These are phyloP conservation scores for Aquanectria penicillioides DNA, from an alignment of 2,329 filamentous ascomycete genomes.

Conservation along the genomic window DNA sequence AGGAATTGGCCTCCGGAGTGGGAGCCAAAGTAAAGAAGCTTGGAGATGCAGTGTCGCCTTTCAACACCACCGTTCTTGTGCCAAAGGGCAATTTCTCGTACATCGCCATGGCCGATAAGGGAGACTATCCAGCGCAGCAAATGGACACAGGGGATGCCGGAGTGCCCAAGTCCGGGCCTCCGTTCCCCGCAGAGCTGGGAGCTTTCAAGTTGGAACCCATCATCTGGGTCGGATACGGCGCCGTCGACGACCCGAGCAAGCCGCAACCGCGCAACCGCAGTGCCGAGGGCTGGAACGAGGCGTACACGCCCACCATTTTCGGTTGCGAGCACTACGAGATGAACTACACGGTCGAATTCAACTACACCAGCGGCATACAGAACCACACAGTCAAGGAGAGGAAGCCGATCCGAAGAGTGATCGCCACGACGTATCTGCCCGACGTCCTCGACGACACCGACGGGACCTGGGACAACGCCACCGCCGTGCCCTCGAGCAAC, in stretches of 20 bases:
- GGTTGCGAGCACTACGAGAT: slow-evolving; percentile 39
- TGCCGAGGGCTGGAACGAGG: slow-evolving; percentile 30
- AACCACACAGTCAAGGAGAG: slow-evolving; percentile 28
- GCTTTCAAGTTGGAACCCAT: slow-evolving; percentile 38
- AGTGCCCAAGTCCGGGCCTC: slow-evolving; percentile 21
- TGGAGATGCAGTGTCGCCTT: slow-evolving; percentile 29
- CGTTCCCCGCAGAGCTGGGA: slow-evolving; percentile 35
- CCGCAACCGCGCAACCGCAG: slow-evolving; percentile 23
- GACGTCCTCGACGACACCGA: slow-evolving; percentile 25
- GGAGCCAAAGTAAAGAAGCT: slow-evolving; percentile 27
- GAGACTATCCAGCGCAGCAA: slow-evolving; percentile 35
- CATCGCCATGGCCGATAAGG: slow-evolving; percentile 28
- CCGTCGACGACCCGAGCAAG: slow-evolving; percentile 30
- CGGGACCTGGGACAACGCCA: slow-evolving; percentile 30
- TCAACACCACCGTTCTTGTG: slow-evolving; percentile 30
- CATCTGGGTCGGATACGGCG: slow-evolving; percentile 39
- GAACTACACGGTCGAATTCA: slow-evolving; percentile 36
- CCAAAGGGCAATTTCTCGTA: slow-evolving; percentile 36
- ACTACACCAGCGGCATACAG: slow-evolving; percentile 35
- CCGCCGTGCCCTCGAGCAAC: slow-evolving; percentile 30
- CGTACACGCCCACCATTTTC: slow-evolving; percentile 40
- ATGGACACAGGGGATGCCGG: slow-evolving; percentile 18
- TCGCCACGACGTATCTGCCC: slow-evolving; percentile 33
- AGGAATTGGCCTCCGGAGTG: slow-evolving; percentile 26
- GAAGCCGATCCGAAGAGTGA: slow-evolving; percentile 27